Percentiles rank a stretch among this genome's conserved stretches.
Evolutionary conservation across 164 flowering plant genomes (phyloP).

Genomic region (Hamamelis virginiana): DNA sequence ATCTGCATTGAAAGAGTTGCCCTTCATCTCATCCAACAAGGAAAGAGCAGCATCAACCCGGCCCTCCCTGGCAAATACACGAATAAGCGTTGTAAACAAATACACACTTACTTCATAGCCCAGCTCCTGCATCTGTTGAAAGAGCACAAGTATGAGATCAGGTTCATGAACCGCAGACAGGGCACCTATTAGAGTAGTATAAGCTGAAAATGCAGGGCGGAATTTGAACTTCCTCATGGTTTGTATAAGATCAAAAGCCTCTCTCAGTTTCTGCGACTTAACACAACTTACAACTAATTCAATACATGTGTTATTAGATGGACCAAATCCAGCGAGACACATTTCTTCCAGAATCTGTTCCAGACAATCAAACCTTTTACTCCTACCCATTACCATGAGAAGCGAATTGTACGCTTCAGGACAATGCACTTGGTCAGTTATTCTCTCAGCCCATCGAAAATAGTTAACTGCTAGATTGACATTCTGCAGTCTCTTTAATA

Average conservation of each 20-base stretch:
- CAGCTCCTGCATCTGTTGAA: constrained; percentile 90
- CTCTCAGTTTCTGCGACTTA: constrained; percentile 48
- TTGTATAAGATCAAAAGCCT: constrained; percentile 69
- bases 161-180: constrained; percentile 57
- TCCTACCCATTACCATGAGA: constrained; percentile 63
- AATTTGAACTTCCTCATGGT: constrained; percentile 78
- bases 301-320: constrained; percentile 43
- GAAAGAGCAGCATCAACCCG: constrained; percentile 82
- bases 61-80: constrained; percentile 74
- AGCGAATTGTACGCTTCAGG: constrained; percentile 73
- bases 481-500: constrained; percentile 69
- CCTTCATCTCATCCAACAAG: constrained; percentile 85
- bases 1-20: constrained; percentile 60
- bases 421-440: constrained; percentile 44
- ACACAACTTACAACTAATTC: constrained; percentile 60
- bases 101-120: constrained; percentile 83
- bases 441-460: constrained; percentile 78
- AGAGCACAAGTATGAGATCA: constrained; percentile 66
- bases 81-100: constrained; percentile 78
- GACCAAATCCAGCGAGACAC: constrained; percentile 79
- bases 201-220: constrained; percentile 96
- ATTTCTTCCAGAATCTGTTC: constrained; percentile 82
- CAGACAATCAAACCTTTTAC: constrained; percentile 42
- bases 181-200: constrained; percentile 88
- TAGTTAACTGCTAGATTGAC: constrained; percentile 58